Evolutionary conservation across 352 stramenopile genomes (phyloP).

Genomic region (Phytophthora crassamura): DNA sequence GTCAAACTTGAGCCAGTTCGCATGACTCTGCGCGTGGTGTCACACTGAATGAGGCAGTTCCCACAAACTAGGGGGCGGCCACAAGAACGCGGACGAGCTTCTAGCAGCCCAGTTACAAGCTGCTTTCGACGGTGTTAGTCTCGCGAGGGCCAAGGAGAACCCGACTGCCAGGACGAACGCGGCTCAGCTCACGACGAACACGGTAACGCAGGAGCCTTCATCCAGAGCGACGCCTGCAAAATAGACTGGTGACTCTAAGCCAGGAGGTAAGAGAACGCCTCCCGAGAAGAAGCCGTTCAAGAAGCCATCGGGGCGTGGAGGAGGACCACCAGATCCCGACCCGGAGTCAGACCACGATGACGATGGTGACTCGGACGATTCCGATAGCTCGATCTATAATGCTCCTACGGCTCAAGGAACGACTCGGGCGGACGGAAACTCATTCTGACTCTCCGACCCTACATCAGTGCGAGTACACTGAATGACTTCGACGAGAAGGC

Average conservation of each 20-base stretch:
- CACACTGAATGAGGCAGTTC: too few relatives aligned
- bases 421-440: not conserved
- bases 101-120: not conserved
- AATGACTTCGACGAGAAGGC: constrained; percentile 6
- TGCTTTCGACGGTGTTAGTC: not conserved
- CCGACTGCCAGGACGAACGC: too few relatives aligned
- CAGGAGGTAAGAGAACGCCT: not conserved
- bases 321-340: not conserved
- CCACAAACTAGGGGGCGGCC: too few relatives aligned
- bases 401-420: not conserved
- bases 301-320: not conserved
- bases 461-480: not conserved
- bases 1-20: not conserved
- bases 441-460: not conserved
- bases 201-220: too few relatives aligned
- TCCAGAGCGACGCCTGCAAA: too few relatives aligned
- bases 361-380: not conserved
- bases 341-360: not conserved
- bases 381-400: not conserved
- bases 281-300: not conserved
- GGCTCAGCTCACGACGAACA: too few relatives aligned
- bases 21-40: too few relatives aligned
- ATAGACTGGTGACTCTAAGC: not conserved
- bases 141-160: not conserved
- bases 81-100: not conserved